Base-by-base conservation (phyloP, 2,329 filamentous ascomycete genomes). In the Cladophialophora exuberans region DNA sequence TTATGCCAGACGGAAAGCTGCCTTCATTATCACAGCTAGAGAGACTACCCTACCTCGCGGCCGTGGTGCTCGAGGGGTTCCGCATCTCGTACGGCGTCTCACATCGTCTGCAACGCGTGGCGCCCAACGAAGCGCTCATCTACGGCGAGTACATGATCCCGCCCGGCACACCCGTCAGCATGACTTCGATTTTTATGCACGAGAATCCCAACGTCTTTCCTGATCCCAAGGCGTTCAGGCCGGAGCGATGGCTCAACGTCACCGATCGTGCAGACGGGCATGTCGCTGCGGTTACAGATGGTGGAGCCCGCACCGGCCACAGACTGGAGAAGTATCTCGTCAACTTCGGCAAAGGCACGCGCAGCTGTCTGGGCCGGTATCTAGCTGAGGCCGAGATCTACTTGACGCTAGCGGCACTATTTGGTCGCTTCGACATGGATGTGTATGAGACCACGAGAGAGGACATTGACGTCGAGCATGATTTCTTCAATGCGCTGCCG, bases 241-340 rank as follows among this genome's bases (percentile, higher is more conserved):
- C 61, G 5, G 54, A 61, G 13, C 52, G 61, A 6, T 63, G 61
- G 61, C 51, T 63, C 13, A 46, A 52, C 13, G 45, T 44, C 60
- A 52, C 50, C 33, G 65, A 3, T 61, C 67, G 18, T 68, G 56
- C 57, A 15, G 15, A 31, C 17, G n/a, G n/a, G n/a, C n/a, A n/a
- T n/a, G n/a, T n/a, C n/a, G n/a, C n/a, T n/a, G n/a, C n/a, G n/a
- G n/a, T n/a, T n/a, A n/a, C n/a, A n/a, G n/a, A n/a, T n/a, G n/a
- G n/a, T n/a, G n/a, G n/a, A n/a, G n/a, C n/a, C n/a, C n/a, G n/a
- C n/a, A n/a, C n/a, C n/a, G n/a, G n/a, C n/a, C n/a, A n/a, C n/a
- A n/a, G n/a, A n/a, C 61, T 73, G 4, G 70, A 72, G n/a, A 67
- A 68, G 25, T 76, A 72, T 54, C 67, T 74, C 43, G 69, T 76